Percentiles rank a stretch among this genome's conserved stretches.
phyloP scores from a whole-genome alignment of 78 protist species.

The Dictyostelium citrinum region DNA sequence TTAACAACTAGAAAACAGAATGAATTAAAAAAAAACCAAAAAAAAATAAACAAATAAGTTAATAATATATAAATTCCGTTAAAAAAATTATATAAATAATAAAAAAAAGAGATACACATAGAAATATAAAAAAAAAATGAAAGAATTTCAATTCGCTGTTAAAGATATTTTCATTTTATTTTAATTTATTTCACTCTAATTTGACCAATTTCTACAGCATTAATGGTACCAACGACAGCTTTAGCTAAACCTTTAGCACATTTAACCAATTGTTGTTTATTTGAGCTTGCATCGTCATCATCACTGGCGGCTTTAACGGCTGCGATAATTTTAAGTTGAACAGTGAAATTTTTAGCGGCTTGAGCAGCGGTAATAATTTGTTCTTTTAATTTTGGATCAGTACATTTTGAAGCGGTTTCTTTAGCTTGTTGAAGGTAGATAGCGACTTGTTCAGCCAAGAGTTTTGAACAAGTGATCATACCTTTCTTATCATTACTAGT shows the following conservation, averaged over 20 bases:
- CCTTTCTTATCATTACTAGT: conserved; percentile 53
- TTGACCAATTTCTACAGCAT: conserved; percentile 74
- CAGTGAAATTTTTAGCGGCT: conserved; percentile 72
- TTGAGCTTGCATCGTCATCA: conserved; percentile 55
- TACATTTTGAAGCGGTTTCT: conserved; percentile 74
- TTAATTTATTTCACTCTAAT: conserved; percentile 73
- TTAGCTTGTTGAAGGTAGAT: conserved; percentile 64
- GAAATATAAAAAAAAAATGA: too few relatives aligned
- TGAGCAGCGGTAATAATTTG: conserved; percentile 78
- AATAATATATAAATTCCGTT: too few relatives aligned
- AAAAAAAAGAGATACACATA: too few relatives aligned
- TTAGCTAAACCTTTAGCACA: conserved; percentile 74
- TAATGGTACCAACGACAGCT: conserved; percentile 49
- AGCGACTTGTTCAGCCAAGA: conserved; percentile 46
- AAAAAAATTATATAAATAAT: too few relatives aligned
- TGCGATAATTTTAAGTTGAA: conserved; percentile 78
- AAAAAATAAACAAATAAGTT: too few relatives aligned
- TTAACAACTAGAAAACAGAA: too few relatives aligned
- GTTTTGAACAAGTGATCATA: conserved; percentile 43
- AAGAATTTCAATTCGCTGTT: too few relatives aligned
- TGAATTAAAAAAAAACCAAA: too few relatives aligned
- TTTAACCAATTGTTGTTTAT: conserved; percentile 71
- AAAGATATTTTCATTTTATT: too few relatives aligned
- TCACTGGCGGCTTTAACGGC: conserved; percentile 77
- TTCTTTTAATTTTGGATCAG: conserved; percentile 76